Evolutionary conservation across 2,329 filamentous ascomycete genomes (phyloP).

Genomic region (Chrysosporium keratinophilum): DNA sequence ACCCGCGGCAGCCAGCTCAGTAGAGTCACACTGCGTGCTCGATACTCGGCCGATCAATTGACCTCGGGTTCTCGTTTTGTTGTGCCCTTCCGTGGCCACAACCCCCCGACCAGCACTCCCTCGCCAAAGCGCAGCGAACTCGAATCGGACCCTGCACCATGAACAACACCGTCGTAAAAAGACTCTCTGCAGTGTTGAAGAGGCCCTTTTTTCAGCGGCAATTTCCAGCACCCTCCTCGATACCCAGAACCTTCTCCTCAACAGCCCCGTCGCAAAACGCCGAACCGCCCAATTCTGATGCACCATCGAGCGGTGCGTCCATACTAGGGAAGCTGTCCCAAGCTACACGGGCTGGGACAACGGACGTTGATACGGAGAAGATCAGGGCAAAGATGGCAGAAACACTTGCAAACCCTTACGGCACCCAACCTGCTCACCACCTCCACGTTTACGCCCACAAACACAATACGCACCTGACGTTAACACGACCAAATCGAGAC

Average conservation of each 20-base stretch:
- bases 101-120: neutral
- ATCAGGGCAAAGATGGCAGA: slow-evolving; percentile 1
- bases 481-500: slow-evolving; percentile 70
- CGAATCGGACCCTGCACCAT: neutral
- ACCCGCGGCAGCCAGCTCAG: neutral
- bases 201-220: neutral
- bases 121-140: neutral
- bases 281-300: neutral
- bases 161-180: slow-evolving; percentile 4
- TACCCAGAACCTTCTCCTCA: slow-evolving; percentile 7
- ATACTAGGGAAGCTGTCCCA: slow-evolving; percentile 4
- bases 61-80: neutral
- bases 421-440: slow-evolving; percentile 43
- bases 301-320: neutral
- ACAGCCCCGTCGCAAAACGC: neutral
- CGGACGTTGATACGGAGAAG: neutral
- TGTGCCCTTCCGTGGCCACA: neutral
- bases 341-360: neutral
- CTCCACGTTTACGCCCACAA: slow-evolving; percentile 78
- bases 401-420: slow-evolving; percentile 6
- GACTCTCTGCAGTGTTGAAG: neutral
- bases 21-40: too few species aligned
- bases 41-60: too few species aligned
- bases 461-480: slow-evolving; percentile 91
- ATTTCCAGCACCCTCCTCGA: neutral